Evolutionary conservation across 2,329 filamentous ascomycete genomes (phyloP).

Genomic region (Neodidymelliopsis sp.): DNA sequence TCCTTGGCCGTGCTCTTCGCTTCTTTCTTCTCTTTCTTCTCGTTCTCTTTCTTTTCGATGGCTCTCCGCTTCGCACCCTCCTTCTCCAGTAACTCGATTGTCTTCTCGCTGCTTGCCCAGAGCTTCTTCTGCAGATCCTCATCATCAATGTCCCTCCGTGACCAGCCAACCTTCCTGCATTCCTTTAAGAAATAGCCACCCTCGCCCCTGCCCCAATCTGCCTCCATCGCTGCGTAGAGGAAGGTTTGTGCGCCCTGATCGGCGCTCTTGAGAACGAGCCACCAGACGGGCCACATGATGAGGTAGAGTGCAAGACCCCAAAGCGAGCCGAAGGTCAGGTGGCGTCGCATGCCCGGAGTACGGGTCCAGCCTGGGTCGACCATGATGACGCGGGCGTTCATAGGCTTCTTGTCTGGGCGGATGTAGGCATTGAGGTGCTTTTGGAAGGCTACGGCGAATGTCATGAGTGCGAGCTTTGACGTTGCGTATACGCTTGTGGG

Average conservation of each 20-base stretch:
- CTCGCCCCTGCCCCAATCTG: constrained; percentile 67
- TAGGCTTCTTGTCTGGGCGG: constrained; percentile 81
- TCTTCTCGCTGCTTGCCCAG: constrained; percentile 83
- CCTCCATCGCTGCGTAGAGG: constrained; percentile 85
- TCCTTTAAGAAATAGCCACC: constrained; percentile 87
- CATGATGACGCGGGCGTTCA: constrained; percentile 82
- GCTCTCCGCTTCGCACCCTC: constrained; percentile 71
- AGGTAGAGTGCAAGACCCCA: constrained; percentile 82
- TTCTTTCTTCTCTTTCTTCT: constrained; percentile 46
- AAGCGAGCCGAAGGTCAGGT: constrained; percentile 84
- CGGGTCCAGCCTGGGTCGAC: constrained; percentile 86
- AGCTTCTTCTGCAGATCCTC: constrained; percentile 82
- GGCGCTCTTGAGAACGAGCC: constrained; percentile 87
- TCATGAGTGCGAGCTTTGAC: constrained; percentile 77
- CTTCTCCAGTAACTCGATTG: constrained; percentile 84
- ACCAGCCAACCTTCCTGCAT: constrained; percentile 77
- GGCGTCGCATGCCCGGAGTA: constrained; percentile 86
- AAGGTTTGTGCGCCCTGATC: constrained; percentile 86
- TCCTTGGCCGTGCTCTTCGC: constrained; percentile 29
- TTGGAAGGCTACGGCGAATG: constrained; percentile 89
- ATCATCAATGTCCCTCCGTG: constrained; percentile 76
- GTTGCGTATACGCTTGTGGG: constrained; percentile 58
- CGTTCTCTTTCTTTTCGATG: constrained; percentile 62
- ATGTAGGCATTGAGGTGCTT: constrained; percentile 87
- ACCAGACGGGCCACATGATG: constrained; percentile 78